A percentile compares a stretch with the other conserved stretches of the same genome.
Evolutionary conservation across 768 basidiomycete genomes (phyloP).

Genomic region (Guyanaporus albipodus): DNA sequence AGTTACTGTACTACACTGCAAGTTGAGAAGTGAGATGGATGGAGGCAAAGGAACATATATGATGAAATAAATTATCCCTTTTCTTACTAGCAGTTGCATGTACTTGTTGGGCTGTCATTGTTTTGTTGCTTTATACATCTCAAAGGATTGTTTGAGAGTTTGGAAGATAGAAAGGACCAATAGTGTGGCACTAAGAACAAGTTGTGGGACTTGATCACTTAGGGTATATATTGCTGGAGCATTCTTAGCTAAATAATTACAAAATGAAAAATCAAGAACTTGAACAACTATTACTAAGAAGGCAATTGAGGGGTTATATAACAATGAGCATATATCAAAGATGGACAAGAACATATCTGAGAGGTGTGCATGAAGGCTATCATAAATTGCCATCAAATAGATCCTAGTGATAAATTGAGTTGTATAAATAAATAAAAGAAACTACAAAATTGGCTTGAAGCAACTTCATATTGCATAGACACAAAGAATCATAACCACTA

Average conservation of each 20-base stretch:
- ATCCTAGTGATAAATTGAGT: not conserved
- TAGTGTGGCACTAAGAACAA: not conserved
- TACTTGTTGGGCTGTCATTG: not conserved
- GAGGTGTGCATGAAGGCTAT: not conserved
- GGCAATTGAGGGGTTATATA: too few species aligned
- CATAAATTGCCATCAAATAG: not conserved
- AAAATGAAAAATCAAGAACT: not conserved
- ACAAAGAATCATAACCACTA: not conserved
- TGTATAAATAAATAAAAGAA: not conserved
- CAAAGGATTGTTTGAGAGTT: not conserved
- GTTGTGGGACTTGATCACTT: too few species aligned
- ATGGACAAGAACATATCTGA: not conserved
- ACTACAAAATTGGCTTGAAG: not conserved
- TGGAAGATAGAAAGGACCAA: not conserved
- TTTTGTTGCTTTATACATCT: not conserved
- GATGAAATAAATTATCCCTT: not conserved
- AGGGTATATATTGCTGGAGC: not conserved
- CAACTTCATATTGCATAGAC: not conserved
- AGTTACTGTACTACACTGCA: too few species aligned
- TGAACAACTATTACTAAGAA: not conserved
- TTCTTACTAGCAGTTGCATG: not conserved
- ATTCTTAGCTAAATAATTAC: not conserved
- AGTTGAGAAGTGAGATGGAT: too few species aligned
- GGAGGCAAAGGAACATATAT: not conserved
- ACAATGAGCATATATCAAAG: too few species aligned